Base-by-base conservation (phyloP, 306 rosid species). In the Cyclanthera cordifolia region DNA sequence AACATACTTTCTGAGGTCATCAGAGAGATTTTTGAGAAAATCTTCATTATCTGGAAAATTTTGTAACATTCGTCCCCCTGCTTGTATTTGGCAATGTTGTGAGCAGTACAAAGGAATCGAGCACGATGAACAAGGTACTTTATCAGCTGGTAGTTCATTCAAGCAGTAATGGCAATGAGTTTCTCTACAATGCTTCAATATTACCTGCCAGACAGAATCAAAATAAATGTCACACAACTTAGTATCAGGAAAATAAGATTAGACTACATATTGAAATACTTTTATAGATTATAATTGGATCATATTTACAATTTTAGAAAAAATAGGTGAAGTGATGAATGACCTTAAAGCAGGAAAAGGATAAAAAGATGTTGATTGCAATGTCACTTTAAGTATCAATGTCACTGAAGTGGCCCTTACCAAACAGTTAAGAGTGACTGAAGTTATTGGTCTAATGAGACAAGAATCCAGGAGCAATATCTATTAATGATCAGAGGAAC, bases 121-220 rank as follows among this genome's bases (percentile, higher is more conserved):
- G 77, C 97, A 91, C 15, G 90, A 86, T 64, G 72, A 66, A 85
- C 97, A 91, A 27, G 97, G 86, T 73, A 91, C 88, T 69, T 72
- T 82, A 80, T 91, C 94, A 16, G 73, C 82, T 58, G 97, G 94
- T 54, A 91, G 89, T 73, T 91, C 94, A 80, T 88, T 85, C 81
- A 91, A 74, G 82, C 97, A 88, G 82, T 80, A 85, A 76, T 88
- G 97, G 73, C 97, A 91, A 85, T 86, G 94, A 53, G 89, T 88
- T 75, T 86, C 96, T 50, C 94, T 86, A 60, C 85, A 86, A 71
- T 79, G 86, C 87, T 88, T 91, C 70, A 79, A 75, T 69, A 88
- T 80, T 80, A 91, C 77, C 97, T 91, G 83, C 73, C 64, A 48
- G 53, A 12, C 30, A 55, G 14, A 59, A 2, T 49, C 13, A 14